Base-by-base conservation (phyloP, 805 yeast species). In the Kodamaea leandrae region DNA sequence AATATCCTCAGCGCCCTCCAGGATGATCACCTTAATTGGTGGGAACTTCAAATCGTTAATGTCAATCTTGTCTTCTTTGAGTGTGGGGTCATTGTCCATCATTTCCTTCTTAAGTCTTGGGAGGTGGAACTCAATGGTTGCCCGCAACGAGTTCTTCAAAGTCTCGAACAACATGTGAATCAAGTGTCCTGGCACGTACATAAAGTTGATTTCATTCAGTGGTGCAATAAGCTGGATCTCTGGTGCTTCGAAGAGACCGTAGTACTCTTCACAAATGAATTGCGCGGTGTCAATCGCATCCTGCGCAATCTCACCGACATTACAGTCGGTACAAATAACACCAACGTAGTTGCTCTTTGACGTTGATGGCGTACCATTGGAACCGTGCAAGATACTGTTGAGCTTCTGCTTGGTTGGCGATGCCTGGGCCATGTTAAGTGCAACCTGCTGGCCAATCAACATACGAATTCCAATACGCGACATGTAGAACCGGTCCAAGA, bases 361-460 rank as follows among this genome's bases (percentile, higher is more conserved):
- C 8, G 46, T 15, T 15, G 34, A 21, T 4, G 39, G 32, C 18
- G 16, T 17, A 10, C 43, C 43, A 14, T 39, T 39, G 33, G 51
- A 36, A 3, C 73, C 74, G 48, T 59, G 67, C 39, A 69, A 49
- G 36, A 69, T 54, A n/a, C 54, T 52, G 10, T 58, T 53, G 32
- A 69, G 55, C 29, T 69, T 56, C 42, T 62, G 66, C 44, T 64
- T 62, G 2, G 72, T 61, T 16, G 71, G 68, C 37, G 64, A 63
- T 14, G 64, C 64, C 52, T 83, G 84, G 36, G 83, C 81, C 71
- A 77, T 76, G 64, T 80, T 82, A 38, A 88, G 72, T 1, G 96
- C 91, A 49, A 88, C 83, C 54, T 88, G 95, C 65, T 88, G 96
- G n/a, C 96, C 96, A 54, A 88, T 86, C 29, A 88, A 74, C 95